Evolutionary conservation across 108 stramenopile genomes (phyloP).

Genomic region (Seminavis robusta): DNA sequence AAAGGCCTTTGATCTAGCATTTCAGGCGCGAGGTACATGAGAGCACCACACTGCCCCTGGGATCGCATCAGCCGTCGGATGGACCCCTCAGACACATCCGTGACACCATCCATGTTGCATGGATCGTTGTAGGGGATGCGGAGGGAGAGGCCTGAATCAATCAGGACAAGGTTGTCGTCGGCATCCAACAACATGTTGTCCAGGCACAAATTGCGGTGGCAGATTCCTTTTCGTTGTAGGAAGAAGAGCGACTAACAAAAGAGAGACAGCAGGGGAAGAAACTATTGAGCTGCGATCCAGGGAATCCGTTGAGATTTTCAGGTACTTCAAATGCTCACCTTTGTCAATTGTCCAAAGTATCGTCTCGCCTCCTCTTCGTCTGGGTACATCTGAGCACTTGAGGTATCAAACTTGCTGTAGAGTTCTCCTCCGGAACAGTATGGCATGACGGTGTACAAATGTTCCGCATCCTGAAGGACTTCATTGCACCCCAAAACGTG

Average conservation of each 20-base stretch:
- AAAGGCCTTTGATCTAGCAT: conserved; percentile 31
- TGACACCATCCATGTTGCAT: conserved; percentile 18
- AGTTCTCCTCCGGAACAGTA: conserved; percentile 81
- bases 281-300: conserved; percentile 35
- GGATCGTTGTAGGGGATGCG: conserved; percentile 65
- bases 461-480: conserved; percentile 76
- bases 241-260: conserved; percentile 42
- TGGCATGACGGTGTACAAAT: conserved; percentile 83
- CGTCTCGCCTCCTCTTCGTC: not conserved
- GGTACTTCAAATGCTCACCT: conserved; percentile 17
- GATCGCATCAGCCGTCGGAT: conserved; percentile 33
- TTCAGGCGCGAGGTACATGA: conserved; percentile 83
- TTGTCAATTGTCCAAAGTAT: conserved; percentile 17
- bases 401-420: too few relatives aligned
- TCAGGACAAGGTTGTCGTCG: conserved; percentile 40
- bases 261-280: conserved; percentile 9
- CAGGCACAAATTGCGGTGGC: conserved; percentile 65
- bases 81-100: conserved; percentile 36
- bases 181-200: conserved; percentile 69
- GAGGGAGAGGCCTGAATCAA: conserved; percentile 73
- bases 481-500: too few relatives aligned
- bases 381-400: not conserved
- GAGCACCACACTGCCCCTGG: conserved; percentile 74
- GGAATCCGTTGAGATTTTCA: conserved; percentile 18
- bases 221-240: conserved; percentile 56